Evolutionary conservation across 129 eudicot genomes (phyloP), one percentile per base, ranked within the genome.

Genomic region (Chrysanthemum makinoi): DNA sequence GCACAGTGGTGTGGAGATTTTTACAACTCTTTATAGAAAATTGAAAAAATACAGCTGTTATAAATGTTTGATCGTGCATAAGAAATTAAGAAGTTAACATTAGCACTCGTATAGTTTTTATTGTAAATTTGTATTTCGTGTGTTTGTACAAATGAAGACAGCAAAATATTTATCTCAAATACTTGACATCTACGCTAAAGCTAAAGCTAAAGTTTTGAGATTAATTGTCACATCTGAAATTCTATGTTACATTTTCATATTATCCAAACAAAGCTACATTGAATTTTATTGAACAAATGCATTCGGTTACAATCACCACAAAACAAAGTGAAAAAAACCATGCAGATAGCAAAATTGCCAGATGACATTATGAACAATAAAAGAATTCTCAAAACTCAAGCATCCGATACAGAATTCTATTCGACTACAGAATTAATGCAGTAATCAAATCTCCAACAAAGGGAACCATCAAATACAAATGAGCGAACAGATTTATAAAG

Each of bases 321-420:
- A 2, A 26, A 60, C 11, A 24, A 24, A 4, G 65, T 59, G 47
- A 7, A 66, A 19, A n/a, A n/a, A n/a, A n/a, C n/a, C n/a, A n/a
- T n/a, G n/a, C n/a, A n/a, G n/a, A n/a, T n/a, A n/a, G n/a, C 63
- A 77, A 62, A 50, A 48, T 62, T 77, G 59, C 60, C 39, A 4
- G 18, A 71, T 77, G 59, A 77, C 66, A 77, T 62, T 77, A 62
- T 62, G 76, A 70, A 43, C 66, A 11, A 70, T 22, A 62, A 10
- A 47, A 52, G 24, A 35, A 52, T 62, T 62, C 50, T 53, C 39
- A 77, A 70, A 77, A 54, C 62, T 71, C 47, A 70, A 77, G 66
- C 66, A 44, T 28, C 51, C 15, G 6, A 10, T 26, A 14, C 18
- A 10, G 55, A 62, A 10, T 63, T 73, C 10, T 73, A 62, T 52